Evolutionary conservation across 2,329 filamentous ascomycete species (phyloP), one percentile per base, ranked within the genome.

Genomic region (Pseudofabraea citricarpa): DNA sequence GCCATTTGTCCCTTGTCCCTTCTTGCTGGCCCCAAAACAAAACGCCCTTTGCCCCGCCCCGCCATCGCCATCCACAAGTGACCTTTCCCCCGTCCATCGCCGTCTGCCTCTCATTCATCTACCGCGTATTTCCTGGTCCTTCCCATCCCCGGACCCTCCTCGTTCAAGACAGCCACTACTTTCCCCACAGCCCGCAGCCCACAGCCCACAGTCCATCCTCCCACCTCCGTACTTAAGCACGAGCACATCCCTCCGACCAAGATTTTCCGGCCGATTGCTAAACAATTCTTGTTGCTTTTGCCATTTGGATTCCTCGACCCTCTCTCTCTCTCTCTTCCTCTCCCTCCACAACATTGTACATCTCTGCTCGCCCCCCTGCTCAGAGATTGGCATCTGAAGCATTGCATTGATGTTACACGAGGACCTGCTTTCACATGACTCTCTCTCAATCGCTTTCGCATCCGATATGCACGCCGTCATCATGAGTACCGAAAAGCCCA

Each of bases 381-480:
- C n/a, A n/a, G n/a, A n/a, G n/a, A n/a, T n/a, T n/a, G n/a, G n/a
- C n/a, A n/a, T n/a, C n/a, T n/a, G n/a, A n/a, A n/a, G n/a, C n/a
- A n/a, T n/a, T 10, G 7, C 21, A 21, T 19, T 10, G 10, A 21
- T 20, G 35, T 10, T 37, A 21, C 35, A 37, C 23, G 35, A 21
- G 35, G 13, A 13, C 35, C 6, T 5, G 4, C 18, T 21, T 20
- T 37, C 35, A 22, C 35, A 37, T 22, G 12, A n/a, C 3, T 10
- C 15, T 19, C 32, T 18, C n/a, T 20, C 35, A n/a, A 10, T 31
- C 16, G 27, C 13, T 31, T 31, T 15, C 27, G 27, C 27, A 10
- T 31, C 27, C 13, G 27, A n/a, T 5, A 31, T n/a, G 6, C 27
- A 6, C 43, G 52, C 52, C 43, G 48, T 54, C 45, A 47, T 55